Evolutionary conservation across 371 early-diverging fungal species (phyloP), one percentile per base, ranked within the genome.

Genomic region (Mortierella sp.): DNA sequence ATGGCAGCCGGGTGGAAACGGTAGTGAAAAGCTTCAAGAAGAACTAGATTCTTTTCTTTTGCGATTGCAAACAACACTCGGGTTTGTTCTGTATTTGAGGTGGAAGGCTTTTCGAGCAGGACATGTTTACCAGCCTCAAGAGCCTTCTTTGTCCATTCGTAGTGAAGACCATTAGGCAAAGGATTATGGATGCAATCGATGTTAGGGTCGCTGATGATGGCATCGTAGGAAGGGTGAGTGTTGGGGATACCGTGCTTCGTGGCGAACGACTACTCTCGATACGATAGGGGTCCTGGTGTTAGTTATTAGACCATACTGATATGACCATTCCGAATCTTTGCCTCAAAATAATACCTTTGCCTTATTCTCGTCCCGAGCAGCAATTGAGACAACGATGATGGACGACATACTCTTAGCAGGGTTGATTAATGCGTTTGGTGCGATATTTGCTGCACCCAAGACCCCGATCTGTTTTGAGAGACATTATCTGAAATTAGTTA

Each of bases 141-240:
- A 2, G 84, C 87, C 40, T 83, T 77, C 49, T 77, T 57, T 12
- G 87, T 75, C 88, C 87, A 87, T 52, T 84, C 77, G 60, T 62
- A 75, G 63, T 88, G 88, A 30, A 85, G 77, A 3, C 84, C 78
- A 63, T 86, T 88, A 4, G 90, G 88, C 2, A 85, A 64, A 24
- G 88, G 84, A 58, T 85, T 87, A 75, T 86, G 88, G 49, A 88
- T 85, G 30, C 85, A 88, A 52, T 88, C 86, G 58, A 89, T 77
- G 32, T 62, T 67, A 40, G 85, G 83, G 58, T 85, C 84, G 32
- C 45, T 61, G 55, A 88, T 66, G 22, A 88, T 49, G 5, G 68
- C 86, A 20, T 88, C 85, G 66, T 88, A 90, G 2, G 84, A 62
- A 12, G 61, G 73, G 51, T 79, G 75, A 0, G 79, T 86, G 65